Base-by-base conservation (phyloP, 208 protist genomes). In the Leishmania gerbilli region DNA sequence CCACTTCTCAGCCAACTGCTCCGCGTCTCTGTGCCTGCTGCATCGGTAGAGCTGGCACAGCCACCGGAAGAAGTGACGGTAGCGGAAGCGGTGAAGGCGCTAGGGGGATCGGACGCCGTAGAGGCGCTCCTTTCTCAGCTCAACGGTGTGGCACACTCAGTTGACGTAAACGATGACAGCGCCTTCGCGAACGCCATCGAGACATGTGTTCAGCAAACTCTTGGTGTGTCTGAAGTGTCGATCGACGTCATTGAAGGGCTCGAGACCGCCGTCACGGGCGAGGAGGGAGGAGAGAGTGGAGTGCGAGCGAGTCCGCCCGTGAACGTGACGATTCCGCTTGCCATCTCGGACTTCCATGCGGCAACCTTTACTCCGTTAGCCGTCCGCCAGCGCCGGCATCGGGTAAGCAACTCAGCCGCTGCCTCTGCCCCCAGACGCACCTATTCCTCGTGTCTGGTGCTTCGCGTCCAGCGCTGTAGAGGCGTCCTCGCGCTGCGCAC, bases 31-130 rank as follows among this genome's bases (percentile, higher is more conserved):
- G 17, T 45, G 74, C 37, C 74, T 72, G 24, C 68, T 34, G 40
- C 42, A 7, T 47, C 13, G n/a, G 9, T 11, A 40, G 31, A 21
- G 74, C 6, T 51, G 34, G 34, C 27, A 19, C 53, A 47, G 40
- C 0, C 37, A 67, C 34, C 9, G 24, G 37, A n/a, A 53, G 74
- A 60, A 15, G 37, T 77, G 9, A 67, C 78, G 0, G 17, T 86
- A 37, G n/a, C 64, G 3, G 78, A 79, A 17, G 82, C 78, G 6
- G 42, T 86, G 6, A 40, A 67, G 5, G 77, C 65, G 55, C 24
- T 86, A 60, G 82, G 82, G 27, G 82, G 78, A 15, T 55, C 64
- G 9, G 65, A 76, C 45, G 68, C 40, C 21, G 53, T 86, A 42
- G 82, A 79, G 49, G 31, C 5, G 42, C 58, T 82, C 1, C 67